These are phyloP conservation scores for Termitomyces sp. DNA, from an alignment of 768 basidiomycete species.

Conservation along the genomic window DNA sequence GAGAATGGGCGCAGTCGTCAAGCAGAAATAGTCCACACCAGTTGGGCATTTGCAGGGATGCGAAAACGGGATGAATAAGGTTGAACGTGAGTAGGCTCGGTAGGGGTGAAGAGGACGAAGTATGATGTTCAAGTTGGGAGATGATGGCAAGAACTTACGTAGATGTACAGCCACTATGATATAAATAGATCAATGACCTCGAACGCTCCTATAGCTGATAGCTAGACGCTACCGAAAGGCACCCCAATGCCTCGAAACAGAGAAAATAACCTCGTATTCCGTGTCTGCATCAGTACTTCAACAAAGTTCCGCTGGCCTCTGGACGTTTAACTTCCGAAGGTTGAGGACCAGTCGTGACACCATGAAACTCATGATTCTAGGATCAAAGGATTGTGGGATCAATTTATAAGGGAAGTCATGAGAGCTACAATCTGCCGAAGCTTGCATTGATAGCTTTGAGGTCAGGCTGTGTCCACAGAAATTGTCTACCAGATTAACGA, in stretches of 20 bases:
- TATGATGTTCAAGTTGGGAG: neutral
- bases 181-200: neutral
- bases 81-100: neutral
- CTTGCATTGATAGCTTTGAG: conserved; percentile 36
- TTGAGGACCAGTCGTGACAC: conserved; percentile 36
- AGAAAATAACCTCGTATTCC: neutral
- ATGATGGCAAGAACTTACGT: neutral
- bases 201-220: neutral
- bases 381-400: neutral
- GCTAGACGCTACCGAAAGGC: neutral
- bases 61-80: neutral
- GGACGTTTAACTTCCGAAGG: conserved; percentile 12
- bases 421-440: conserved; percentile 32
- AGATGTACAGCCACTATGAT: conserved; percentile 2
- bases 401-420: neutral
- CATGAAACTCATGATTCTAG: conserved; percentile 31
- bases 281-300: neutral
- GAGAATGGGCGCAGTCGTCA: neutral
- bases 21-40: conserved; percentile 7
- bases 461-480: conserved; percentile 23
- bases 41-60: conserved; percentile 5
- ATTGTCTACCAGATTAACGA: neutral
- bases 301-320: neutral
- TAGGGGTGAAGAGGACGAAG: neutral
- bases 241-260: neutral